Evolutionary conservation across 768 basidiomycete genomes (phyloP).

Genomic region (Gymnopilus junonius): DNA sequence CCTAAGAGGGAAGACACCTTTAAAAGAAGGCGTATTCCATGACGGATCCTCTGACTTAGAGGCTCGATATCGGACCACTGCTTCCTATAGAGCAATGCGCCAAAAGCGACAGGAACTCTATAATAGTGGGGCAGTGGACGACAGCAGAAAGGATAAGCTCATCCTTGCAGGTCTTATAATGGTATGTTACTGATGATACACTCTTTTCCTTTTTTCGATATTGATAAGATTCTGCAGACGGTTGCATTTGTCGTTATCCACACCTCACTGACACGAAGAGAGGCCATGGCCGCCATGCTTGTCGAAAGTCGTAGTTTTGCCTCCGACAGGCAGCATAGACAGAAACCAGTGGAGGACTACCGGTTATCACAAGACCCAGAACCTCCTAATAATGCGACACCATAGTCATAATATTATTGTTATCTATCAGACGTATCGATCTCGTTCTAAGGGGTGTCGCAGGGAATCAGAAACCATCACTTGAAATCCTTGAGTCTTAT

Average conservation of each 20-base stretch:
- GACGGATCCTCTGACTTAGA: conserved; percentile 19
- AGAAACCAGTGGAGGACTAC: conserved; percentile 1
- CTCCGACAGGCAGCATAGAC: background rate
- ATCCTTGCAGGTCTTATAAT: conserved; percentile 59
- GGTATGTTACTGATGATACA: conserved; percentile 36
- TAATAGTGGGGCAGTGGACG: conserved; percentile 55
- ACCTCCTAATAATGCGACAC: background rate
- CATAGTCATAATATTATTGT: background rate
- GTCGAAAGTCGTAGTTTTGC: conserved; percentile 13
- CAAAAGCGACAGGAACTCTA: conserved; percentile 50
- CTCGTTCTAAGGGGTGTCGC: background rate
- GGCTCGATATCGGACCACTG: conserved; percentile 35
- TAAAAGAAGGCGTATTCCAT: conserved; percentile 17
- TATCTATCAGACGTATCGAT: background rate
- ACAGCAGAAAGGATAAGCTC: conserved; percentile 68
- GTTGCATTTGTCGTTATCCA: conserved; percentile 29
- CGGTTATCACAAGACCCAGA: background rate
- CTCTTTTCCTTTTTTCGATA: conserved; percentile 2
- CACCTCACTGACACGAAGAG: conserved; percentile 26
- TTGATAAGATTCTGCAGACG: conserved; percentile 18
- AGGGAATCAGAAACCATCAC: background rate
- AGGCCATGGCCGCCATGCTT: conserved; percentile 26
- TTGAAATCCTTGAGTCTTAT: background rate
- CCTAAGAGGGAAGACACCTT: conserved; percentile 51
- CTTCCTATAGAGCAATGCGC: conserved; percentile 48